These are phyloP conservation scores for Mitragyna speciosa DNA, from an alignment of 257 asterid species.

Conservation along the genomic window DNA sequence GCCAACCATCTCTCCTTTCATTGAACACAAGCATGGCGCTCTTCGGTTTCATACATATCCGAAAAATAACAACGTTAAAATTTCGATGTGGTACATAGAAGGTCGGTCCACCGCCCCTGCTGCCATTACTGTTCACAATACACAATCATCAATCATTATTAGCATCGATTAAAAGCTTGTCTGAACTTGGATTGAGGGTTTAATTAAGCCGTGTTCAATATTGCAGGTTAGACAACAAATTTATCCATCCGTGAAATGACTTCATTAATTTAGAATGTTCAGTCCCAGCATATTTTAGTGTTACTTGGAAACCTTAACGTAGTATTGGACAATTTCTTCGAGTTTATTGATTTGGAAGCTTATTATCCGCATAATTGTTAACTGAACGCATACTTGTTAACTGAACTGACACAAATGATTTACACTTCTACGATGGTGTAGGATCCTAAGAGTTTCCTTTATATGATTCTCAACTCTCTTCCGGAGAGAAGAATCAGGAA, in stretches of 20 bases:
- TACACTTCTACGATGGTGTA: constrained; percentile 32
- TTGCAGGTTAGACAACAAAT: too few relatives aligned
- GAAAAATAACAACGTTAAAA: too few relatives aligned
- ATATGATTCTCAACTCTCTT: constrained; percentile 62
- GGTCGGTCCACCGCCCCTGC: too few relatives aligned
- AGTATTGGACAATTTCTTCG: neutral
- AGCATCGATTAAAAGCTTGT: too few relatives aligned
- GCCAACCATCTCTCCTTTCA: constrained; percentile 45
- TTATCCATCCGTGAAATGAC: too few relatives aligned
- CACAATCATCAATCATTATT: too few relatives aligned
- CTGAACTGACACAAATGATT: neutral
- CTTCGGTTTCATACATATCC: too few relatives aligned
- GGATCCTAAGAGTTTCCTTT: constrained; percentile 50
- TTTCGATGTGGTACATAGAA: too few relatives aligned
- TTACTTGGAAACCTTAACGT: neutral
- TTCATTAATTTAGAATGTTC: neutral
- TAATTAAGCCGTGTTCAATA: too few relatives aligned
- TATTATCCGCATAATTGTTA: neutral
- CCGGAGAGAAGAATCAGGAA: constrained; percentile 46
- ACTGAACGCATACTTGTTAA: neutral
- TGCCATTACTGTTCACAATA: too few relatives aligned
- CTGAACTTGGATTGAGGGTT: too few relatives aligned
- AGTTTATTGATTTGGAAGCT: neutral
- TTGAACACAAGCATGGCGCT: constrained; percentile 22
- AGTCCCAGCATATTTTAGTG: too few relatives aligned